Conservation (phyloP, 1,139 yeast species). For the Groenewaldozyma sp. region DNA sequence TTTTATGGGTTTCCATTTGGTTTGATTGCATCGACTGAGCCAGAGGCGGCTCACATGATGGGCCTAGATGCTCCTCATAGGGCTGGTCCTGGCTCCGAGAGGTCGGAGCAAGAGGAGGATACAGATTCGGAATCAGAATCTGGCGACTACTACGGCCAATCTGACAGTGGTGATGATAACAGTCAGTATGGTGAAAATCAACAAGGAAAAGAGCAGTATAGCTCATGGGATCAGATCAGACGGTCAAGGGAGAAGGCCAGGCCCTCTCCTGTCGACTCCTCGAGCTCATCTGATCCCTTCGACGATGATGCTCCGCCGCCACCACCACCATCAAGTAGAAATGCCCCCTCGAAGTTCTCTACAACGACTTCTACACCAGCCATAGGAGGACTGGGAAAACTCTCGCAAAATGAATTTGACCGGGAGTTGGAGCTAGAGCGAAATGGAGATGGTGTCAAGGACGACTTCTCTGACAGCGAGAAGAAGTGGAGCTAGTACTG, state of each 20-base stretch:
- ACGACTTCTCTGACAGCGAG: conserved; percentile 27
- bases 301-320: conserved; percentile 1
- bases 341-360: not conserved
- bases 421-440: conserved; percentile 24
- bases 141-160: not conserved
- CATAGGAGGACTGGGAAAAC: conserved; percentile 5
- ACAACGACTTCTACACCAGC: not conserved
- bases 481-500: conserved; percentile 24
- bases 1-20: conserved; percentile 4
- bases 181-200: not conserved
- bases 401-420: conserved; percentile 24
- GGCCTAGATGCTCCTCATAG: not conserved
- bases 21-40: conserved; percentile 1
- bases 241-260: not conserved
- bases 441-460: conserved; percentile 18
- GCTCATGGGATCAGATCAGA: conserved; percentile 6
- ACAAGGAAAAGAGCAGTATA: not conserved
- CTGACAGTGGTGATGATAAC: not conserved
- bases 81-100: not conserved
- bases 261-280: not conserved
- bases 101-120: not conserved
- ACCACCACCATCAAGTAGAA: not conserved
- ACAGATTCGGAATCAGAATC: not conserved
- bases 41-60: no score
- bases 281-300: conserved; percentile 1